Base-by-base conservation (phyloP, 495 filamentous ascomycete genomes). In the Pseudotulostoma volvatum region DNA sequence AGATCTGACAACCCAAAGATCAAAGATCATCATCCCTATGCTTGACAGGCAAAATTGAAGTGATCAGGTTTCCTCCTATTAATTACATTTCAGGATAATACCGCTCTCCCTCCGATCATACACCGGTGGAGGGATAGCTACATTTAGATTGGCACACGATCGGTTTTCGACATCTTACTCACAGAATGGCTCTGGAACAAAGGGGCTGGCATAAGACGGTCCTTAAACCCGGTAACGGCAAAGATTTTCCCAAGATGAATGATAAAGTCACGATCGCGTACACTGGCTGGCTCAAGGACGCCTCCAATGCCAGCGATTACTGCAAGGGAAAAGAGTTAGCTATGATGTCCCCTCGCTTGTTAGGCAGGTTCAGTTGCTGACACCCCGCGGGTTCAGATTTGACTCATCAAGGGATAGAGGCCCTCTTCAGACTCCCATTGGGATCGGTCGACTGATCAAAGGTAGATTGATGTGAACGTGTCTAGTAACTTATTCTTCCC, bases 221-320 rank as follows among this genome's bases (percentile, higher is more conserved):
- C 33, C 47, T 74, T 34, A 40, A 38, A 11, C 28, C 51, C 9
- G 77, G 77, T 39, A 68, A 77, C 49, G 62, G 59, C 41, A 62
- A 60, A 11, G 52, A 69, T 31, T 68, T 57, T 50, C 81, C 84
- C 33, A 47, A 58, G 45, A 51, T 54, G 11, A 77, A 80, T 16
- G 74, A 86, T 53, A 64, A 51, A 11, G 79, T 92, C 48, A 70
- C 69, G 46, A 85, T 93, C 47, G 77, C 81, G 57, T 93, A 90
- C 65, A 84, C 77, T 15, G 84, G 84, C 44, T 85, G 71, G 59
- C 66, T 92, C 33, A 79, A 79, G 61, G 79, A 87, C 45, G 52
- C 59, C 18, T 54, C 43, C 39, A 60, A 71, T 52, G 23, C 55
- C 1, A 50, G 55, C 38, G 60, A 66, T 37, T 41, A 63, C 48